A percentile compares a stretch with the other conserved stretches of the same genome.
These are phyloP conservation scores for Penicillium expansum DNA, from an alignment of 2,329 filamentous ascomycete genomes.

Conservation along the genomic window DNA sequence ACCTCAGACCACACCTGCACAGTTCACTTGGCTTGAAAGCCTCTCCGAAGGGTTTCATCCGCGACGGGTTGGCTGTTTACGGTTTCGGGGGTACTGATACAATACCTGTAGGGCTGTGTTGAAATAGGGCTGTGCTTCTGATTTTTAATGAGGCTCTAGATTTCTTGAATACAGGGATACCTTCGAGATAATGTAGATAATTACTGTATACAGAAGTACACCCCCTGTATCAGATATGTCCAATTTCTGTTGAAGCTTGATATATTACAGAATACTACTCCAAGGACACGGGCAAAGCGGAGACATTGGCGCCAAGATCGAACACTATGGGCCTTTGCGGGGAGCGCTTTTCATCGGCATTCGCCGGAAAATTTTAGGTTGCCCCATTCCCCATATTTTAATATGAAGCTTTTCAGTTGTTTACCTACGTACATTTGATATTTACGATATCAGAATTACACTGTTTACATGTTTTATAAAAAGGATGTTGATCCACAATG, in stretches of 20 bases:
- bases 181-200: not conserved
- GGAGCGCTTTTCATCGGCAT: not conserved
- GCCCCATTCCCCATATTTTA: not conserved
- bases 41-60: not conserved
- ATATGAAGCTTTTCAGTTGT: not conserved
- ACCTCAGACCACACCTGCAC: not conserved
- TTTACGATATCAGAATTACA: too few relatives aligned
- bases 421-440: not conserved
- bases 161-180: not conserved
- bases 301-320: constrained; percentile 6
- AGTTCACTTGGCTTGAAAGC: not conserved
- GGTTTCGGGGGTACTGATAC: not conserved
- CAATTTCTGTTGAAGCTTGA: not conserved
- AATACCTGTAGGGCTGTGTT: not conserved
- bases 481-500: not conserved
- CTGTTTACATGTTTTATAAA: not conserved
- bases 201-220: not conserved
- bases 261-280: not conserved
- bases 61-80: not conserved
- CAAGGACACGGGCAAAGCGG: constrained; percentile 2
- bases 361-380: not conserved
- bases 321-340: not conserved
- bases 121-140: not conserved
- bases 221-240: not conserved
- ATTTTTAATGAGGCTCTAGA: not conserved